A percentile compares a stretch with the other conserved stretches of the same genome.
These are phyloP conservation scores for Sanguinoderma infundibulare DNA, from an alignment of 1,284 basidiomycete genomes.

Conservation along the genomic window DNA sequence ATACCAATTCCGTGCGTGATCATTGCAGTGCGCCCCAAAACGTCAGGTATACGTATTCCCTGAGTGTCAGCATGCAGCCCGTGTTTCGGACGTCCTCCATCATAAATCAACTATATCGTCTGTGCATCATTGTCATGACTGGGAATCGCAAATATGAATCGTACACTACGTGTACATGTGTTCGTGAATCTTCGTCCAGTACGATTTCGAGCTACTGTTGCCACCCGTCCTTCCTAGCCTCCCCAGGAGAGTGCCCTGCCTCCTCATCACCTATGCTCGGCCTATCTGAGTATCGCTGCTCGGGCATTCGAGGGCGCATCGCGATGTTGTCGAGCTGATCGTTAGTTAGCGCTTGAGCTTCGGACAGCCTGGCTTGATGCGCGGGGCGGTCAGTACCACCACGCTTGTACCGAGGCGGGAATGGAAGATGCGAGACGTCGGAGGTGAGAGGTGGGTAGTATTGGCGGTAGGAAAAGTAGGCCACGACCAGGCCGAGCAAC, in stretches of 20 bases:
- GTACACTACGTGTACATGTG: neutral
- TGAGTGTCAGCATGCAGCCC: neutral
- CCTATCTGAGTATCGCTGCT: conserved; percentile 15
- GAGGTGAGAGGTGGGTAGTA: conserved; percentile 73
- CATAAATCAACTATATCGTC: neutral
- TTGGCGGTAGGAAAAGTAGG: conserved; percentile 84
- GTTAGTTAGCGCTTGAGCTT: conserved; percentile 4
- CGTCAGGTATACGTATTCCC: too few relatives aligned
- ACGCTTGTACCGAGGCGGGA: conserved; percentile 69
- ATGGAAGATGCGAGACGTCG: conserved; percentile 70
- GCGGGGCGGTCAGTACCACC: conserved; percentile 47
- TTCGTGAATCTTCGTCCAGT: neutral
- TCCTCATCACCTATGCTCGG: conserved; percentile 19
- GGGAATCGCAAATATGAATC: neutral
- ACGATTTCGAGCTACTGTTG: neutral
- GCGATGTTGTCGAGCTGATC: neutral
- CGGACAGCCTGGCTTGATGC: conserved; percentile 27
- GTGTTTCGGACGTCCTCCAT: too few relatives aligned
- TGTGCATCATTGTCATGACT: neutral
- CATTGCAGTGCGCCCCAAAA: neutral
- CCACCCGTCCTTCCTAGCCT: neutral
- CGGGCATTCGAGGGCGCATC: conserved; percentile 7
- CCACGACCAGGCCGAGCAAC: conserved; percentile 71
- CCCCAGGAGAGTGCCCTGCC: neutral
- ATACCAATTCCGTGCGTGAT: conserved; percentile 2